A percentile compares a stretch with the other conserved stretches of the same genome.
Conservation (phyloP, 352 stramenopile species). For the Phytopythium boreale region DNA sequence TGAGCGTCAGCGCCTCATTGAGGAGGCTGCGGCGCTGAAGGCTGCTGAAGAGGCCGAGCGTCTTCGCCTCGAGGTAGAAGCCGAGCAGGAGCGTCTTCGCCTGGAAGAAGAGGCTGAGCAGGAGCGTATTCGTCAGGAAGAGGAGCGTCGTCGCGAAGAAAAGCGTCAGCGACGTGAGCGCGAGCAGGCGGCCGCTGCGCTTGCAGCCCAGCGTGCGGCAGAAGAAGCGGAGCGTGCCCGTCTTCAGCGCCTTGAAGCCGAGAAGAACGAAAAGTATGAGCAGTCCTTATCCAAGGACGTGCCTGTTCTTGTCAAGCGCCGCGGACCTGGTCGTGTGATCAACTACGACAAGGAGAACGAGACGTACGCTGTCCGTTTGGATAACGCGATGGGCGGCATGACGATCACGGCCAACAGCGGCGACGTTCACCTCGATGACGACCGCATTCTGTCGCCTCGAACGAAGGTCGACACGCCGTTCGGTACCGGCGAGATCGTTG, state of each 20-base stretch:
- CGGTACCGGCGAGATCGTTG: constrained; percentile 76
- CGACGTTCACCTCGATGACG: constrained; percentile 80
- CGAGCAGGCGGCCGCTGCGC: constrained; percentile 36
- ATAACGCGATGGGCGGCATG: constrained; percentile 61
- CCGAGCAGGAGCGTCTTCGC: constrained; percentile 17
- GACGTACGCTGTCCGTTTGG: constrained; percentile 70
- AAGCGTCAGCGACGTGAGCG: constrained; percentile 34
- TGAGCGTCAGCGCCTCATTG: constrained; percentile 15
- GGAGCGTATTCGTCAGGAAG: constrained; percentile 19
- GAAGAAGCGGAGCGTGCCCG: constrained; percentile 50
- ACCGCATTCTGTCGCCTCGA: constrained; percentile 80
- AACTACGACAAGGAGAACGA: constrained; percentile 80
- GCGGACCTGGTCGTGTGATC: constrained; percentile 66
- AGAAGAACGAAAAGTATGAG: constrained; percentile 82
- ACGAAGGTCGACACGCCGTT: constrained; percentile 87
- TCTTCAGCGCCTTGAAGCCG: constrained; percentile 46
- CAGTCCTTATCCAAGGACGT: constrained; percentile 85
- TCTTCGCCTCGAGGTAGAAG: constrained; percentile 24
- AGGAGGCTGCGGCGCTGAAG: constrained; percentile 12
- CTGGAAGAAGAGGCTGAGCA: constrained; percentile 27
- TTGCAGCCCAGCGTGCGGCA: constrained; percentile 32
- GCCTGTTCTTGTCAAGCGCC: constrained; percentile 73
- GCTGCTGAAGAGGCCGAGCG: constrained; percentile 19
- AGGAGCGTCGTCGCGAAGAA: constrained; percentile 17
- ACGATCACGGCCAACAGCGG: constrained; percentile 65